Base-by-base conservation (phyloP, 495 filamentous ascomycete species). In the Pyrenula massariospora region DNA sequence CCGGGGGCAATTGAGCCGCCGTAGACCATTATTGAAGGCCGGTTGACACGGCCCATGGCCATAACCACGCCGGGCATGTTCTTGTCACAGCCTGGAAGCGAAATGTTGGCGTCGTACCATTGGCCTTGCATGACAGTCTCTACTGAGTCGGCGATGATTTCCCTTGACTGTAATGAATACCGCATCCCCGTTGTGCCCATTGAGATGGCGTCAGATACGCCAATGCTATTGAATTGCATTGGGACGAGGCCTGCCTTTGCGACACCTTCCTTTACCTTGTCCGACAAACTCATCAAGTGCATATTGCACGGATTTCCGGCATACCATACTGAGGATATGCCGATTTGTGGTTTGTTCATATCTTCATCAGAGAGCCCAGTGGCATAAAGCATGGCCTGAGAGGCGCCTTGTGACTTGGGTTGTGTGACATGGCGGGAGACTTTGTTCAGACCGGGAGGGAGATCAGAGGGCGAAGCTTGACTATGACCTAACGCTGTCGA, bases 81-180 rank as follows among this genome's bases (percentile, higher is more conserved):
- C 77, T 98, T 98, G 70, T 98, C 94, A 70, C 93, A 98, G 48
- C 93, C 93, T n/a, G 93, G 93, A 63, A 98, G 88, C 20, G 89
- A 94, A 66, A 98, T 89, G 68, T 97, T 97, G 65, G 88, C 93
- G 70, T 98, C 93, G 68, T 98, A 98, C 94, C 93, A 98, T 77
- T 98, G 93, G 12, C 89, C 93, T 52, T 89, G 82, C 93, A 98
- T 98, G 48, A 97, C 93, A 5, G 94, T 97, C 79, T 98, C 94
- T 62, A 98, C 93, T 31, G 87, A 91, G 71, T 98, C 94, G 59
- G 93, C 93, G 65, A 98, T 98, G 59, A 98, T 76, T 67, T 98
- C 93, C 66, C 93, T 79, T 57, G 88, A 93, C 73, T 97, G 93
- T 57, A 98, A 73, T 56, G 86, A 91, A 75, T 88, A 98, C 56